These are phyloP conservation scores for Yamadazyma scolyti DNA, from an alignment of 805 yeast genomes.

Conservation along the genomic window DNA sequence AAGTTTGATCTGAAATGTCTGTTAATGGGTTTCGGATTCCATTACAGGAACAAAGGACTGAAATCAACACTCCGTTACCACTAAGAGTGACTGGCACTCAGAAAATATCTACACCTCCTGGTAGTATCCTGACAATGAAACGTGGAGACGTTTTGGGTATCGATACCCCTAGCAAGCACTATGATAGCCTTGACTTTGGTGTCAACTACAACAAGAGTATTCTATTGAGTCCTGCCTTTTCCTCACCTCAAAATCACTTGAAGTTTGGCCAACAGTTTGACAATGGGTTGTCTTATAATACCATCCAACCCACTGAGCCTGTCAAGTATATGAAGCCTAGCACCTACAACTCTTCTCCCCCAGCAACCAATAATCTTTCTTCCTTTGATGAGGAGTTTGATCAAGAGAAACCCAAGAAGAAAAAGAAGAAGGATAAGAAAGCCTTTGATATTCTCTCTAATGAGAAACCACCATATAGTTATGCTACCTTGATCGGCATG, in stretches of 20 bases:
- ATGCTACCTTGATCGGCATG: constrained; percentile 91
- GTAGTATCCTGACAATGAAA: constrained; percentile 5
- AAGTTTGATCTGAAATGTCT: constrained; percentile 6
- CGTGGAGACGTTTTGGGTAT: constrained; percentile 1
- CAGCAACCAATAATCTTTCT: constrained; percentile 23
- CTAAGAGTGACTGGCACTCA: constrained; percentile 8
- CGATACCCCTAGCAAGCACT: constrained; percentile 10
- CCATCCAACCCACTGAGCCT: neutral
- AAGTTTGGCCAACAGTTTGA: constrained; percentile 1
- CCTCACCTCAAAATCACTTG: constrained; percentile 42
- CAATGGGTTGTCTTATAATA: neutral
- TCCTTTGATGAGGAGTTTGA: constrained; percentile 8
- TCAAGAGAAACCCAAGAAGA: constrained; percentile 11
- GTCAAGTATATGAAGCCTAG: neutral
- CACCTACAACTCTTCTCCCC: constrained; percentile 4
- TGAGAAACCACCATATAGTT: constrained; percentile 87
- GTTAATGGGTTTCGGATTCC: constrained; percentile 12
- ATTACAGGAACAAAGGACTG: constrained; percentile 13
- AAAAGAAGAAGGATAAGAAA: constrained; percentile 29
- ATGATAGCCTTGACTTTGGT: constrained; percentile 6
- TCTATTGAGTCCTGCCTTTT: constrained; percentile 38
- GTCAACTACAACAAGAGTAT: constrained; percentile 12
- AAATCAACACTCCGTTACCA: constrained; percentile 11
- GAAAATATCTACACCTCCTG: constrained; percentile 37
- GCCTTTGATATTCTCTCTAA: constrained; percentile 48